Evolutionary conservation across 2,329 filamentous ascomycete genomes (phyloP).

Genomic region (Emmonsiellopsis sp.): DNA sequence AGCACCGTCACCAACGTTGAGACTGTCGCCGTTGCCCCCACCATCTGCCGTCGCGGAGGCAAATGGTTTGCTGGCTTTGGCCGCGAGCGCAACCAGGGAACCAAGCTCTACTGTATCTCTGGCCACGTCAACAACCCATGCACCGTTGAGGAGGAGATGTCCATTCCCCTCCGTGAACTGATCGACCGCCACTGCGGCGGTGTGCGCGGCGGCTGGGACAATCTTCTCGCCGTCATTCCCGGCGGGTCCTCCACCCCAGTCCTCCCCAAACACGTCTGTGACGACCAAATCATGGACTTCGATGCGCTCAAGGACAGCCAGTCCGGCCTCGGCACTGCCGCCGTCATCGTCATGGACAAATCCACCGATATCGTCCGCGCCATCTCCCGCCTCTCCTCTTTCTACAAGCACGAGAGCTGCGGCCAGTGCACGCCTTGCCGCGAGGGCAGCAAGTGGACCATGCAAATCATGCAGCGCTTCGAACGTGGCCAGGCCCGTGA

Average conservation of each 20-base stretch:
- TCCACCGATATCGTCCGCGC: conserved; percentile 90
- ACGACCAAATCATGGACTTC: conserved; percentile 98
- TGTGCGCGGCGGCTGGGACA: conserved; percentile 95
- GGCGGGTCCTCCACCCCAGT: conserved; percentile 96
- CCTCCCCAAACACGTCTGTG: conserved; percentile 78
- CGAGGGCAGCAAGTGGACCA: conserved; percentile 97
- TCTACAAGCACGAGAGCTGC: conserved; percentile 97
- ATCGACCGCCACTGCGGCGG: conserved; percentile 98
- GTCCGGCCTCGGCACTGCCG: conserved; percentile 91
- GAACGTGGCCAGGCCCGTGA: conserved; percentile 80
- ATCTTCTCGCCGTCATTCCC: conserved; percentile 87
- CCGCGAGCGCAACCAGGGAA: conserved; percentile 90
- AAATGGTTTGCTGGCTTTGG: conserved; percentile 92
- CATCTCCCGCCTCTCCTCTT: conserved; percentile 85
- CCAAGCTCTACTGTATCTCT: conserved; percentile 97
- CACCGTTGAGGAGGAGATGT: conserved; percentile 99
- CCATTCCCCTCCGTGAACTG: conserved; percentile 86
- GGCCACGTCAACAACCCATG: conserved; percentile 98
- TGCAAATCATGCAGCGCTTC: conserved; percentile 97
- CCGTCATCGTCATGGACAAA: conserved; percentile 99
- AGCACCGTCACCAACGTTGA: conserved; percentile 98
- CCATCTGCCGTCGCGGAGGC: conserved; percentile 85
- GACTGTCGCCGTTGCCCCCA: conserved; percentile 89
- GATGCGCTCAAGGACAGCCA: conserved; percentile 96
- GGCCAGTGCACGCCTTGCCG: conserved; percentile 99